Evolutionary conservation across 768 basidiomycete species (phyloP).

Genomic region (Termitomyces sp.): DNA sequence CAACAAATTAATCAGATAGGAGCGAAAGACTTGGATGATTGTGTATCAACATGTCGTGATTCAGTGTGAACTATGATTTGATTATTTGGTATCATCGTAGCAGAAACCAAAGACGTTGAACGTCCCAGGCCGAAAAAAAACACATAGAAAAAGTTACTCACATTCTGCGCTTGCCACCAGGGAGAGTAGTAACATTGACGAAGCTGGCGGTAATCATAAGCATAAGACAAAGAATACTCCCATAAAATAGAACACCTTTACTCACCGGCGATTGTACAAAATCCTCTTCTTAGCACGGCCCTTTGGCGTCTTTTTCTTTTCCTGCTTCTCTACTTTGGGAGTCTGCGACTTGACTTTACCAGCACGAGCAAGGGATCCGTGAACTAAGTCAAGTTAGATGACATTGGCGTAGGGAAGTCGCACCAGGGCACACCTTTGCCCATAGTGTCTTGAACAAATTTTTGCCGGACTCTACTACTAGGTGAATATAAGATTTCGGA

Average conservation of each 20-base stretch:
- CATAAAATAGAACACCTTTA: background rate
- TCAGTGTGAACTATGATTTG: slow-evolving; percentile 97
- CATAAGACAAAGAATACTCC: background rate
- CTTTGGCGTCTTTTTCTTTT: slow-evolving; percentile 98
- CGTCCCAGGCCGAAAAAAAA: background rate
- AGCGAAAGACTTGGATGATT: slow-evolving; percentile 97
- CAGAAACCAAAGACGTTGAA: background rate
- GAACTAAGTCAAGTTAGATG: slow-evolving; percentile 47
- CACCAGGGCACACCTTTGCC: background rate
- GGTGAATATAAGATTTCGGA: background rate
- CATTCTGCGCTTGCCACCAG: slow-evolving; percentile 95
- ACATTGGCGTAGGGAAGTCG: background rate
- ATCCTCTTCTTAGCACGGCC: slow-evolving; percentile 91
- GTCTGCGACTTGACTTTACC: slow-evolving; percentile 99
- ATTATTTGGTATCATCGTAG: slow-evolving; percentile 50
- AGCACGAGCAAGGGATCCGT: slow-evolving; percentile 99
- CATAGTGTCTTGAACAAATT: background rate
- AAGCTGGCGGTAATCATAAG: slow-evolving; percentile 69
- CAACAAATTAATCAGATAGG: slow-evolving; percentile 76
- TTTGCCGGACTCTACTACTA: background rate
- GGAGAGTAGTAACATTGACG: slow-evolving; percentile 88
- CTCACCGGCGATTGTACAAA: slow-evolving; percentile 10
- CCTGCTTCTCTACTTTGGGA: slow-evolving; percentile 97
- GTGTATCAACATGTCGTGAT: slow-evolving; percentile 70
- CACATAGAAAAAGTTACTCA: slow-evolving; percentile 42